Evolutionary conservation across 805 yeast genomes (phyloP).

Genomic region (Ogataea wickerhamii): DNA sequence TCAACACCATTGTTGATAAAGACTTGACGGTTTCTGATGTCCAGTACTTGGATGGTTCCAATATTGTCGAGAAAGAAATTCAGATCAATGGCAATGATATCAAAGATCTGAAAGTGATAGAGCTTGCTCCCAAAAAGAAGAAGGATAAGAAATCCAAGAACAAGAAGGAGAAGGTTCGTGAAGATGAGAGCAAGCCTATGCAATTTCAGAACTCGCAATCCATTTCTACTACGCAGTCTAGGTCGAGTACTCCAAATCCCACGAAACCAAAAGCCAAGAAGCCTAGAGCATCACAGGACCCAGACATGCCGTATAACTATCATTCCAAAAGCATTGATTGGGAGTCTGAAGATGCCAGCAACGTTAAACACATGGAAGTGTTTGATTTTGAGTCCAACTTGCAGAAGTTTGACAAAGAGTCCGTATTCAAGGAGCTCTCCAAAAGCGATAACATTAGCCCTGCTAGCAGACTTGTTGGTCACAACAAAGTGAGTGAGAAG

Average conservation of each 20-base stretch:
- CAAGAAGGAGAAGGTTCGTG: slow-evolving; percentile 11
- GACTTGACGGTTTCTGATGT: slow-evolving; percentile 30
- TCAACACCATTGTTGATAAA: slow-evolving; percentile 21
- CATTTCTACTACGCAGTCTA: slow-evolving; percentile 3
- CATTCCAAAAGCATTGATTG: slow-evolving; percentile 39
- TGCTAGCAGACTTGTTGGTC: slow-evolving; percentile 65
- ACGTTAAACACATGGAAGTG: slow-evolving; percentile 52
- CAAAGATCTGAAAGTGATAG: slow-evolving; percentile 53
- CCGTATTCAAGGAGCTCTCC: slow-evolving; percentile 75
- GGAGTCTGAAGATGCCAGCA: slow-evolving; percentile 45
- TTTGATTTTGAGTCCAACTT: slow-evolving; percentile 85
- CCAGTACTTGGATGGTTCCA: slow-evolving; percentile 29
- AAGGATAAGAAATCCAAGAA: slow-evolving; percentile 21
- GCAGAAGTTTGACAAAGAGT: slow-evolving; percentile 74
- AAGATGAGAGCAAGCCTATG: not conserved
- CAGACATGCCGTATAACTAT: slow-evolving; percentile 21
- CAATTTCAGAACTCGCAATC: not conserved
- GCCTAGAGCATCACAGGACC: slow-evolving; percentile 13
- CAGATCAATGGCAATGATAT: slow-evolving; percentile 38
- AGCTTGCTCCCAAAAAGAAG: slow-evolving; percentile 40
- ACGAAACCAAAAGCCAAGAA: slow-evolving; percentile 18
- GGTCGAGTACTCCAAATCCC: slow-evolving; percentile 11
- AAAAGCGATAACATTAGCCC: slow-evolving; percentile 59
- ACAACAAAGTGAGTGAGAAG: slow-evolving; percentile 51
- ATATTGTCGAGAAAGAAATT: slow-evolving; percentile 17